Percentiles rank a stretch among this genome's conserved stretches.
Conservation (phyloP, 2,329 filamentous ascomycete species). For the Volutella citrinella region DNA sequence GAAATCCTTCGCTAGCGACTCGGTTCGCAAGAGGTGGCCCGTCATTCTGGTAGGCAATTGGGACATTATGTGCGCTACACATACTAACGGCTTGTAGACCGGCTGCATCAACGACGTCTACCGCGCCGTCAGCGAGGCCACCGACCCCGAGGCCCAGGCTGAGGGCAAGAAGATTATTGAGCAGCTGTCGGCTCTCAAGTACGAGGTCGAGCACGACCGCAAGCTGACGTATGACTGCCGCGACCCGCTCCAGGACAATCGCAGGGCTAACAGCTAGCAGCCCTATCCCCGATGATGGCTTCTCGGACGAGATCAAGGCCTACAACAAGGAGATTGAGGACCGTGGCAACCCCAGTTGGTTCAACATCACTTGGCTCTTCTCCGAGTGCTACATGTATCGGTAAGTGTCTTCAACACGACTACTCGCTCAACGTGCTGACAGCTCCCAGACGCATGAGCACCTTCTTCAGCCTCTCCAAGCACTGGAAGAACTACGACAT, state of each 20-base stretch:
- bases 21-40: slow-evolving; percentile 86
- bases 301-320: slow-evolving; percentile 71
- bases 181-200: slow-evolving; percentile 79
- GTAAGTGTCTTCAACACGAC: slow-evolving; percentile 34
- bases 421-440: background rate
- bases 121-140: slow-evolving; percentile 59
- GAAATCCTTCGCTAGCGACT: slow-evolving; percentile 82
- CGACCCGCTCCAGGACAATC: too few relatives aligned
- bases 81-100: too few relatives aligned
- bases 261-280: slow-evolving; percentile 40
- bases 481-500: slow-evolving; percentile 91
- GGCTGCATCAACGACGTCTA: slow-evolving; percentile 94
- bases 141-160: slow-evolving; percentile 61
- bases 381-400: slow-evolving; percentile 92
- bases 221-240: slow-evolving; percentile 69
- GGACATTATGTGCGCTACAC: too few relatives aligned
- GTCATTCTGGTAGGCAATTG: slow-evolving; percentile 79
- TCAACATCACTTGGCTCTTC: slow-evolving; percentile 83
- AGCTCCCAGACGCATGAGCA: slow-evolving; percentile 64
- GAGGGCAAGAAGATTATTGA: slow-evolving; percentile 88
- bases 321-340: slow-evolving; percentile 86
- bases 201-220: slow-evolving; percentile 89
- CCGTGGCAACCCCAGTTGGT: slow-evolving; percentile 74
- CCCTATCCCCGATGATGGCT: slow-evolving; percentile 73
- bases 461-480: slow-evolving; percentile 70